Evolutionary conservation across 306 rosid species (phyloP), one percentile per base, ranked within the genome.

Genomic region (Cercis canadensis): DNA sequence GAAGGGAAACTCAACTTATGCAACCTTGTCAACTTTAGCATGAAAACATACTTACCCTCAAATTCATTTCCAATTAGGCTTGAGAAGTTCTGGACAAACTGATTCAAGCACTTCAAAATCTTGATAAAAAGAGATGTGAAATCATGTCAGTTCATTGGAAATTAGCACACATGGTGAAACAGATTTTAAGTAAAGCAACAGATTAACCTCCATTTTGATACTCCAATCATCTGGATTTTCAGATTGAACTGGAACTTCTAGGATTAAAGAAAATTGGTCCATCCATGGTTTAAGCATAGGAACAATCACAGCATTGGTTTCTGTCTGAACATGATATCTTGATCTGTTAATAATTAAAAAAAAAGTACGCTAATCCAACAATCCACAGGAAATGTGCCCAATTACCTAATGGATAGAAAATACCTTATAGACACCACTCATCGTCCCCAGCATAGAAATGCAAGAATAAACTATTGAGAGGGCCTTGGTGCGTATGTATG

Each of bases 91-190:
- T 85, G 96, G 76, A 87, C 86, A 82, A 90, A 84, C 81, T 93
- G 97, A 82, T 88, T 88, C 88, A 90, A 81, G 87, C 98, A 93
- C 90, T 93, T 93, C 83, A 93, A 65, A 75, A 90, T 97, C 97
- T 93, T 63, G 67, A 76, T 52, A 50, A 76, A 62, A 29, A 65
- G 21, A 69, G 29, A 65, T 24, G 51, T 47, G 66, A 52, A 64
- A 62, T 29, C 36, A 10, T 45, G 65, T 59, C 64, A 45, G 74
- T 57, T 65, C 6, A 61, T 16, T 53, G 17, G 53, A 46, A 72
- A 67, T 33, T 11, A 45, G 51, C 11, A 16, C 59, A 45, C 4
- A 39, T 52, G 10, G 14, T 14, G 40, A 69, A 39, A 10, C 17
- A 46, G 57, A 65, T 62, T 55, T 49, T 40, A 4, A n/a, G 39